These are phyloP conservation scores for Apiospora arundinis DNA, from an alignment of 2,329 filamentous ascomycete species.

Conservation along the genomic window DNA sequence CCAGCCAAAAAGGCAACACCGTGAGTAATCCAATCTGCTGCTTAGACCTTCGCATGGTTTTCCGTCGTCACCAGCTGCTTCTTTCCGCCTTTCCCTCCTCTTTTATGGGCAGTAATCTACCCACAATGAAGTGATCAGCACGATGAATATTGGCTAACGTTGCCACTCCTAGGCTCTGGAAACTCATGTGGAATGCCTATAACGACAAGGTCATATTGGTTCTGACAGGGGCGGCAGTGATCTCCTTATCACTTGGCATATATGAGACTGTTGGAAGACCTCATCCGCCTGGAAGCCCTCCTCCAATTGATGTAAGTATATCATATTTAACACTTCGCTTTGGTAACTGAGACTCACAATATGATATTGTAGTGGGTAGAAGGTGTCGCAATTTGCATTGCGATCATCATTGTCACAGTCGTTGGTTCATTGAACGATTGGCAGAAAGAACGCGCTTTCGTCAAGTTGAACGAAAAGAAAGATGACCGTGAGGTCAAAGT, in stretches of 20 bases:
- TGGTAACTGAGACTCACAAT: constrained; percentile 34
- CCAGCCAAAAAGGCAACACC: constrained; percentile 66
- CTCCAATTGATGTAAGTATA: constrained; percentile 36
- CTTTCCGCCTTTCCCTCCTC: not conserved
- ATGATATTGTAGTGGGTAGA: constrained; percentile 65
- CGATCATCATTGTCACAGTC: constrained; percentile 66
- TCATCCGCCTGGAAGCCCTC: constrained; percentile 33
- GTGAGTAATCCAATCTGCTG: not conserved
- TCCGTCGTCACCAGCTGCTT: too few species aligned
- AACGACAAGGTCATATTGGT: constrained; percentile 78
- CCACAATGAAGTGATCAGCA: not conserved
- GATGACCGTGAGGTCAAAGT: constrained; percentile 68
- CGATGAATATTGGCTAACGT: not conserved
- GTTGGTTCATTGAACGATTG: constrained; percentile 68
- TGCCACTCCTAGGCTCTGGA: constrained; percentile 47
- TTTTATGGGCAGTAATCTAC: not conserved
- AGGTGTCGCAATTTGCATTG: constrained; percentile 66
- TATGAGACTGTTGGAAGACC: constrained; percentile 66
- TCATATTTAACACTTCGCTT: too few species aligned
- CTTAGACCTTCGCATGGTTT: not conserved
- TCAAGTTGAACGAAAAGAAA: constrained; percentile 63
- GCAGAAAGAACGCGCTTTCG: constrained; percentile 68
- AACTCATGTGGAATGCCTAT: constrained; percentile 71
- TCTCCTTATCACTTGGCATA: constrained; percentile 72
- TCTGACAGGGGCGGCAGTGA: constrained; percentile 69